A percentile compares a stretch with the other conserved stretches of the same genome.
Evolutionary conservation across 345 rosid species (phyloP).

Genomic region (Syzygium grande): DNA sequence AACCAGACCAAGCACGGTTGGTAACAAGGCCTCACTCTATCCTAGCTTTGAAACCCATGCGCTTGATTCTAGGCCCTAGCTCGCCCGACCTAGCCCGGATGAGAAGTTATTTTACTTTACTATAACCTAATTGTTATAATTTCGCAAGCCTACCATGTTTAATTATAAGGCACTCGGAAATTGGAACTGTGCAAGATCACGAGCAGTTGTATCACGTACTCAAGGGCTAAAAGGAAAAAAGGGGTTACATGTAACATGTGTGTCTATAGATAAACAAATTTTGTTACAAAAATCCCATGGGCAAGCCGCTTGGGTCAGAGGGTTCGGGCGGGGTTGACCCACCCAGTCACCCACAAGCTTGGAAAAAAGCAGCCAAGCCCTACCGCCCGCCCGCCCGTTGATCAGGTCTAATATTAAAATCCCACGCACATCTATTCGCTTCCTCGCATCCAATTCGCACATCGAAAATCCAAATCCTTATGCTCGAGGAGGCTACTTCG

Average conservation of each 20-base stretch:
- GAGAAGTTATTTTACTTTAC: not conserved
- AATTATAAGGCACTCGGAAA: not conserved
- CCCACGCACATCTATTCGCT: not conserved
- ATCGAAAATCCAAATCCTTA: not conserved
- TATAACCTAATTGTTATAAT: accelerated
- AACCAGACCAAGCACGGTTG: not conserved
- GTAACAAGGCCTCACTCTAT: accelerated
- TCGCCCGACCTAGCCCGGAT: not conserved
- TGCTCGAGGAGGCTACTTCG: too few species aligned
- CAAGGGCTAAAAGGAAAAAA: not conserved
- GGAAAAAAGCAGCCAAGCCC: not conserved
- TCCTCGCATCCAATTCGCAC: not conserved
- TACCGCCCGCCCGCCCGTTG: too few species aligned
- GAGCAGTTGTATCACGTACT: not conserved
- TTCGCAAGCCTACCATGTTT: not conserved
- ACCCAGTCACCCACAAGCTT: accelerated
- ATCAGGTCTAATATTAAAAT: not conserved
- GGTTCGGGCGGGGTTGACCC: too few species aligned
- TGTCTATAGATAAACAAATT: not conserved
- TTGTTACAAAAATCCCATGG: not conserved
- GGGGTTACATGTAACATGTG: not conserved
- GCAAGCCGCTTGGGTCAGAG: not conserved
- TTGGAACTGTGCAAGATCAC: not conserved
- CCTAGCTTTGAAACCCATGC: accelerated
- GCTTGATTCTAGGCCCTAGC: not conserved